These are phyloP conservation scores for Naganishia liquefaciens DNA, from an alignment of 1,284 basidiomycete species.

Conservation along the genomic window DNA sequence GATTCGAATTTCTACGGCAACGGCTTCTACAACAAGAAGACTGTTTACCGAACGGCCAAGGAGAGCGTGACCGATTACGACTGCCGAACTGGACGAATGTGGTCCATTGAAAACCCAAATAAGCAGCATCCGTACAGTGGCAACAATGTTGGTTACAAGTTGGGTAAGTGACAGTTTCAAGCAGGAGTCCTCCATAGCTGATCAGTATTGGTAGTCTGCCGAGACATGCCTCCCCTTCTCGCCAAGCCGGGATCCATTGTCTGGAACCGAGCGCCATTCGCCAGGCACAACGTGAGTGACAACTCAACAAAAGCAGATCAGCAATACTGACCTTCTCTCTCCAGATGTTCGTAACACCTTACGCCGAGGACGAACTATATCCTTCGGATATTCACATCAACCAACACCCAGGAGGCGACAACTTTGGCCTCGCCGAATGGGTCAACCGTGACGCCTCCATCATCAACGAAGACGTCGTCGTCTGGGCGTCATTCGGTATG, in stretches of 20 bases:
- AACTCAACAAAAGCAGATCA: not conserved
- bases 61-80: conserved; percentile 69
- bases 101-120: conserved; percentile 56
- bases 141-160: conserved; percentile 69
- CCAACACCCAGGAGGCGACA: conserved; percentile 59
- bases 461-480: conserved; percentile 38
- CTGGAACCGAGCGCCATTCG: conserved; percentile 70
- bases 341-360: conserved; percentile 41
- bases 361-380: conserved; percentile 71
- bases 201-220: conserved; percentile 45
- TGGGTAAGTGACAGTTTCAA: conserved; percentile 14
- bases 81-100: conserved; percentile 67
- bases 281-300: conserved; percentile 60
- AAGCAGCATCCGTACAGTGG: conserved; percentile 68
- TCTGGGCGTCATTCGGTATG: conserved; percentile 37
- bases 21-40: conserved; percentile 70
- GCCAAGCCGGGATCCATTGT: conserved; percentile 69
- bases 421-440: conserved; percentile 43
- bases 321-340: not conserved
- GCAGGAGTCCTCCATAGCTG: not conserved
- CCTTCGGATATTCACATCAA: conserved; percentile 83
- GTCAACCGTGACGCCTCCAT: conserved; percentile 34
- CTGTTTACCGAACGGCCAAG: conserved; percentile 60
- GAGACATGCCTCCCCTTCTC: conserved; percentile 58
- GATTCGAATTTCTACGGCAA: conserved; percentile 77